These are phyloP conservation scores for Spergularia bocconei DNA, from an alignment of 148 eudicot genomes.

Conservation along the genomic window DNA sequence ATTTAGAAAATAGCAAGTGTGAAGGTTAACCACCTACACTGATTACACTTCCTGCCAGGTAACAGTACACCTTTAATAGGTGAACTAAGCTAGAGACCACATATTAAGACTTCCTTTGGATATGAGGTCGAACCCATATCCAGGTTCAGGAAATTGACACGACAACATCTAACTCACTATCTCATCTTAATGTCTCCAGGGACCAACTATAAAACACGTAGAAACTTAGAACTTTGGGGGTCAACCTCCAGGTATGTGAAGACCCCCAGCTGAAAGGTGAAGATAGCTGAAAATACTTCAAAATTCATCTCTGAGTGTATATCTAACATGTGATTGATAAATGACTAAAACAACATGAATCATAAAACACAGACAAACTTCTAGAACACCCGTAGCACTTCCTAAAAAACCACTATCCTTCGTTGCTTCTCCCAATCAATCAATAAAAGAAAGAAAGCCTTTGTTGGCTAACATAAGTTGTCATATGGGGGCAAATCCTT, in stretches of 20 bases:
- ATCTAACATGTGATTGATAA: not conserved
- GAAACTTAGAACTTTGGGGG: not conserved
- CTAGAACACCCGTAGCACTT: not conserved
- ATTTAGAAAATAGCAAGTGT: not conserved
- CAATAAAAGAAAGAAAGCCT: no score
- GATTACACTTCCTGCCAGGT: not conserved
- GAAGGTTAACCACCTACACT: not conserved
- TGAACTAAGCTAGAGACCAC: not conserved
- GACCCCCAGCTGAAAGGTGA: not conserved
- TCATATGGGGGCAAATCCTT: no score
- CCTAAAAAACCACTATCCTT: no score
- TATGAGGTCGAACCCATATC: no score
- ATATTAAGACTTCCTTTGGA: not conserved
- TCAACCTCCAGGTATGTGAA: not conserved
- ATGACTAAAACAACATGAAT: not conserved
- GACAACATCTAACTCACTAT: not conserved
- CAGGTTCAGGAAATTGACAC: not conserved
- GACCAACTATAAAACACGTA: not conserved
- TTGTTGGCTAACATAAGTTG: no score
- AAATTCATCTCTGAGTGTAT: not conserved
- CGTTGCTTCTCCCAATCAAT: no score
- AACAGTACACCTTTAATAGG: not conserved
- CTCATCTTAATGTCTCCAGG: not conserved
- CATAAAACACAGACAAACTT: not conserved
- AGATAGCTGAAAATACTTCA: not conserved